These are phyloP conservation scores for Conoideocrella luteorostrata DNA, from an alignment of 2,329 filamentous ascomycete genomes.

Conservation along the genomic window DNA sequence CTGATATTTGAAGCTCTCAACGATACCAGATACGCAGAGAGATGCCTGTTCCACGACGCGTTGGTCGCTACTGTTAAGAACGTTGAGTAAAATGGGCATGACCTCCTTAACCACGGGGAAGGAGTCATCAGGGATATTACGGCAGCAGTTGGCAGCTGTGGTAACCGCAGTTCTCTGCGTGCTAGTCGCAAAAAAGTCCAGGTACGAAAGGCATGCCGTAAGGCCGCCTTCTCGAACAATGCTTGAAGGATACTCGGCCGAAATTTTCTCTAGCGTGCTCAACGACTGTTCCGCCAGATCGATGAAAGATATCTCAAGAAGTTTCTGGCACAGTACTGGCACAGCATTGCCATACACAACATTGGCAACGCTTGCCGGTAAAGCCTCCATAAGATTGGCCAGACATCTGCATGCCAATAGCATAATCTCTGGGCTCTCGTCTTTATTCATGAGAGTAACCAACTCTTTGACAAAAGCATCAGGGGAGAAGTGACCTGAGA, in stretches of 20 bases:
- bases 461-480: slow-evolving; percentile 95
- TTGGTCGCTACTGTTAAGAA: slow-evolving; percentile 87
- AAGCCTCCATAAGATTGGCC: slow-evolving; percentile 94
- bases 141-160: slow-evolving; percentile 95
- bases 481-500: slow-evolving; percentile 89
- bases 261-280: slow-evolving; percentile 96
- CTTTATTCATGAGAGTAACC: slow-evolving; percentile 85
- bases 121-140: slow-evolving; percentile 90
- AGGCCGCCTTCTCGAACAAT: slow-evolving; percentile 95
- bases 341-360: slow-evolving; percentile 97
- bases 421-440: slow-evolving; percentile 96
- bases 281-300: slow-evolving; percentile 95
- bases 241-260: slow-evolving; percentile 85
- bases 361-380: slow-evolving; percentile 87
- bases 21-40: slow-evolving; percentile 88
- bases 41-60: slow-evolving; percentile 96
- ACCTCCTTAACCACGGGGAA: slow-evolving; percentile 89
- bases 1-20: slow-evolving; percentile 92
- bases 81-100: slow-evolving; percentile 90
- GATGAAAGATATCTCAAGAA: slow-evolving; percentile 94
- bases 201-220: slow-evolving; percentile 89
- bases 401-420: slow-evolving; percentile 90
- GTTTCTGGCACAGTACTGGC: slow-evolving; percentile 86
- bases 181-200: slow-evolving; percentile 96
- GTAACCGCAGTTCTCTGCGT: slow-evolving; percentile 95